Evolutionary conservation across 2,329 filamentous ascomycete genomes (phyloP), one percentile per base, ranked within the genome.

Genomic region (Didymella pomorum): DNA sequence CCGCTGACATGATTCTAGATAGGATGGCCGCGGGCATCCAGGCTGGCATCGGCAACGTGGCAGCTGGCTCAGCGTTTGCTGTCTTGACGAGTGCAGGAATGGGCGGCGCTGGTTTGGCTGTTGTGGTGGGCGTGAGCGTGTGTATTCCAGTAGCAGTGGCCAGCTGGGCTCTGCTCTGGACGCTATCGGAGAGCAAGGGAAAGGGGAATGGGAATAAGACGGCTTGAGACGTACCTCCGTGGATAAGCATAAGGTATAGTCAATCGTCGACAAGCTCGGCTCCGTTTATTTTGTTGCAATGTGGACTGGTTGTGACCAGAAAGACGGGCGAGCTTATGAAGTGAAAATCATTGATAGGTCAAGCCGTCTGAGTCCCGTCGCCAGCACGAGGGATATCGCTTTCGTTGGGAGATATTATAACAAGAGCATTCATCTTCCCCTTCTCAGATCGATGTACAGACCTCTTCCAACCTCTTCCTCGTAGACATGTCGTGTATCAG

Each of bases 391-490:
- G 4, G 14, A 3, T 12, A 14, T 31, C 29, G 29, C 29, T 31
- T 3, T 31, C 14, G n/a, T 25, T 12, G 16, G 14, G 12, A 31
- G 29, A 31, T 3, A 31, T 6, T 16, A 12, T 4, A 16, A 16
- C 29, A 31, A 16, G 16, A 16, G 14, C 16, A 6, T 35, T 35
- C 29, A 67, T 54, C 44, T 52, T 11, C 41, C 62, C 44, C 60
- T 61, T 28, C 66, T 61, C 8, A 70, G 44, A 52, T 69, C 63
- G 42, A 51, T 48, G 28, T 64, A 70, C 31, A 72, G 43, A 26
- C 59, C 67, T 25, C 56, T 52, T 2, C 66, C 59, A 20, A 71
- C 69, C 45, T 72, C 70, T 47, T 72, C 68, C 11, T 72, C 70
- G 33, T 70, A 71, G 1, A 67, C 14, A 25, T 66, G 69, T 7